These are phyloP conservation scores for Sphagnum tenellum DNA, from an alignment of 225 moss, liverwort and hornwort species.

Conservation along the genomic window DNA sequence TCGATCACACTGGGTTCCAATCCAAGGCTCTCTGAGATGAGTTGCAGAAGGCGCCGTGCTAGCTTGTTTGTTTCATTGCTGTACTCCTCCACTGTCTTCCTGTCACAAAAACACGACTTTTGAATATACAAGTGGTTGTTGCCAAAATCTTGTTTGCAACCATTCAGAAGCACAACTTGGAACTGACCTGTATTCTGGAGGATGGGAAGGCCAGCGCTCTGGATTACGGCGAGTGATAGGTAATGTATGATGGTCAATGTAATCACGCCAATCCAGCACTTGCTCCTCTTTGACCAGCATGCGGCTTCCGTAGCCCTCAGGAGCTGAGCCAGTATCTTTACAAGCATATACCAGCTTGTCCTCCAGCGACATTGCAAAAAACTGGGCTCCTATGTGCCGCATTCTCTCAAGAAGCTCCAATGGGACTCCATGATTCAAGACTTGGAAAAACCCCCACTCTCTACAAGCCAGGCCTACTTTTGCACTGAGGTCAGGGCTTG, in stretches of 20 bases:
- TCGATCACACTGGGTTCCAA: conserved; percentile 37
- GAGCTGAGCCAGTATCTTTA: conserved; percentile 60
- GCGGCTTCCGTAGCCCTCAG: conserved; percentile 91
- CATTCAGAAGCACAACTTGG: not conserved
- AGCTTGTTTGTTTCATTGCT: conserved; percentile 69
- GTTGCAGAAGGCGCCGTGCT: conserved; percentile 46
- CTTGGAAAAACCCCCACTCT: conserved; percentile 93
- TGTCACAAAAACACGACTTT: conserved; percentile 14
- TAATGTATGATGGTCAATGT: conserved; percentile 72
- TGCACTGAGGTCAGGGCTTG: conserved; percentile 20
- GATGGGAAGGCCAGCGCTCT: conserved; percentile 67
- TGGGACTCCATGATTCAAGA: conserved; percentile 79
- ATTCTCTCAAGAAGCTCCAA: conserved; percentile 53
- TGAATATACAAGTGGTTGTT: too few species aligned
- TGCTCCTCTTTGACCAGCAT: conserved; percentile 93
- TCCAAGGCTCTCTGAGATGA: conserved; percentile 78
- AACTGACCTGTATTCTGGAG: conserved; percentile 70
- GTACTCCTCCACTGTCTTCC: conserved; percentile 68
- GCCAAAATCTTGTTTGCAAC: too few species aligned
- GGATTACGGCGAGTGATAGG: conserved; percentile 59
- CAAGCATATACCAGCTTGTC: conserved; percentile 69
- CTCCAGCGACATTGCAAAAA: conserved; percentile 48
- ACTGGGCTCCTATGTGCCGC: conserved; percentile 35
- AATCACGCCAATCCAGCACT: conserved; percentile 94
- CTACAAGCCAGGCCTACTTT: conserved; percentile 72